These are phyloP conservation scores for Cercophora samala DNA, from an alignment of 495 filamentous ascomycete species.

Conservation along the genomic window DNA sequence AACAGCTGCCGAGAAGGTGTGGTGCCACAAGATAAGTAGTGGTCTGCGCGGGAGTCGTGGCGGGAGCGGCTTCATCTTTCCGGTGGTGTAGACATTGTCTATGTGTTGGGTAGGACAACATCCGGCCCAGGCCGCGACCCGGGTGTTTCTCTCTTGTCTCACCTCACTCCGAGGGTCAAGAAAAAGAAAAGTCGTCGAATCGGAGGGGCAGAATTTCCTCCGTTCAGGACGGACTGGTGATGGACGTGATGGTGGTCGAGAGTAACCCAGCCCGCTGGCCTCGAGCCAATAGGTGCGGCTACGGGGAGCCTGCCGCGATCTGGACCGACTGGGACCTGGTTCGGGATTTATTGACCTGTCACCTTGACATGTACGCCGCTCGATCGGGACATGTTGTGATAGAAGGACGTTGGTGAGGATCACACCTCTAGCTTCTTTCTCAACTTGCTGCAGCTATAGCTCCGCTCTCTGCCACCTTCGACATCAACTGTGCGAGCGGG, in stretches of 20 bases:
- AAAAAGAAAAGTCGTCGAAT: not conserved
- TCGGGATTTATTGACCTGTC: conserved; percentile 1
- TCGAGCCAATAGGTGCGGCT: not conserved
- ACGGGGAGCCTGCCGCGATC: not conserved
- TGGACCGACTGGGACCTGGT: not conserved
- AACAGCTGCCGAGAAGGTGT: not conserved
- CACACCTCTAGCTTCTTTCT: not conserved
- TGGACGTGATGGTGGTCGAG: not conserved
- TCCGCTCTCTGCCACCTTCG: not conserved
- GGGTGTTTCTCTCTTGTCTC: not conserved
- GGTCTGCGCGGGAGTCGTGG: not conserved
- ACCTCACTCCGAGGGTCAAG: not conserved
- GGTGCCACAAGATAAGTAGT: conserved; percentile 1
- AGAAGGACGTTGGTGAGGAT: not conserved
- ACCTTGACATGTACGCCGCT: conserved; percentile 1
- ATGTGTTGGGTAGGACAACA: not conserved
- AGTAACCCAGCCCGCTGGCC: not conserved
- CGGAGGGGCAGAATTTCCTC: not conserved
- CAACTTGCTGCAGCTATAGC: not conserved
- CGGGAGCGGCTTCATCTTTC: not conserved
- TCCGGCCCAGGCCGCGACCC: conserved; percentile 1
- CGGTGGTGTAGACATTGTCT: not conserved
- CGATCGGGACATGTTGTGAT: conserved; percentile 1
- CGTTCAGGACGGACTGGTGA: not conserved
- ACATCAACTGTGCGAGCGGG: not conserved